Conservation (phyloP, 371 early-diverging fungal species). For the Parasitella parasitica region DNA sequence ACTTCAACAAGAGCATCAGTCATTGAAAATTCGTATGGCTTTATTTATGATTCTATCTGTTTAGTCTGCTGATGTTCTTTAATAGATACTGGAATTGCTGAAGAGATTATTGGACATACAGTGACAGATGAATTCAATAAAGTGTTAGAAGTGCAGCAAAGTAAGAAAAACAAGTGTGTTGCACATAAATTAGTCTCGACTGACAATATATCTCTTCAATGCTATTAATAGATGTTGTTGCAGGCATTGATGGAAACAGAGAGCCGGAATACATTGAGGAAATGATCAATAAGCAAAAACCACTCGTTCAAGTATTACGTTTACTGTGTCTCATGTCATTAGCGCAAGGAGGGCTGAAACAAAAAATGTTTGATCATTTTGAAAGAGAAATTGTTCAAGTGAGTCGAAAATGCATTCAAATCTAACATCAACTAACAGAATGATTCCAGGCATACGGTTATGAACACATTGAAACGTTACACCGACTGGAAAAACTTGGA, state of each 20-base stretch:
- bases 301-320: slow-evolving; percentile 73
- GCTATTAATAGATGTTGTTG: slow-evolving; percentile 68
- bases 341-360: slow-evolving; percentile 78
- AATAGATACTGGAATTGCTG: slow-evolving; percentile 81
- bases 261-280: slow-evolving; percentile 85
- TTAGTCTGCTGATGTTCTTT: not conserved
- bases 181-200: not conserved
- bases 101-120: slow-evolving; percentile 77
- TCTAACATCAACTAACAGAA: not conserved
- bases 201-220: not conserved
- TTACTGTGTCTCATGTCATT: slow-evolving; percentile 83
- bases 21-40: slow-evolving; percentile 67
- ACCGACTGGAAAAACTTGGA: slow-evolving; percentile 68
- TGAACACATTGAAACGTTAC: slow-evolving; percentile 82
- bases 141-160: slow-evolving; percentile 87
- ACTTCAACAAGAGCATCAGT: slow-evolving; percentile 83
- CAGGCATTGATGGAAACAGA: slow-evolving; percentile 66
- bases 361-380: slow-evolving; percentile 78
- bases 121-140: slow-evolving; percentile 78
- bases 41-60: not conserved
- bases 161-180: slow-evolving; percentile 35
- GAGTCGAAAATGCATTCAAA: not conserved
- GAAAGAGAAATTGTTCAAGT: slow-evolving; percentile 82
- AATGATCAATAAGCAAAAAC: slow-evolving; percentile 73
- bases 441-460: slow-evolving; percentile 85